Evolutionary conservation across 345 rosid genomes (phyloP).

Genomic region (Luvunga scandens): DNA sequence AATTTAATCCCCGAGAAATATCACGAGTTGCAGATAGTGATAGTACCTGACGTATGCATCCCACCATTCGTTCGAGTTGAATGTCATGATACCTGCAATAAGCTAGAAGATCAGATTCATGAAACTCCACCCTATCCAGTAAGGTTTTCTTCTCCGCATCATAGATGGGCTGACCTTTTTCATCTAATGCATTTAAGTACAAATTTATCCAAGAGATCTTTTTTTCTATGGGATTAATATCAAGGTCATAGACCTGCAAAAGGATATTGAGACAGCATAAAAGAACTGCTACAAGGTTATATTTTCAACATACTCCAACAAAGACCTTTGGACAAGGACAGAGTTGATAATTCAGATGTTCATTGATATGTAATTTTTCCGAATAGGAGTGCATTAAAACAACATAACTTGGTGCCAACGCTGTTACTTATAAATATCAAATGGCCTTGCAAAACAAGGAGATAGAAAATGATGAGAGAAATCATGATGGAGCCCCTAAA

Average conservation of each 20-base stretch:
- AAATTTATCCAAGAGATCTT: conserved; percentile 84
- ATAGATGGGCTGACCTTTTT: conserved; percentile 71
- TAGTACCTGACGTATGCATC: conserved; percentile 95
- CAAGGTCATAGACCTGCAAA: conserved; percentile 89
- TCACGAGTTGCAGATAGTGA: neutral
- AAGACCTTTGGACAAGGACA: neutral
- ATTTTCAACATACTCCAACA: neutral
- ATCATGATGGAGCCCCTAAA: neutral
- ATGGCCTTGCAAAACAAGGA: neutral
- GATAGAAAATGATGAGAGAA: neutral
- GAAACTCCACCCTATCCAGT: conserved; percentile 89
- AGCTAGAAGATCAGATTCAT: conserved; percentile 87
- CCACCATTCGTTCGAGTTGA: conserved; percentile 89
- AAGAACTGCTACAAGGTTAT: conserved; percentile 8
- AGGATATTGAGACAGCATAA: conserved; percentile 8
- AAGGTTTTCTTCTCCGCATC: conserved; percentile 87
- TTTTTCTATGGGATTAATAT: conserved; percentile 83
- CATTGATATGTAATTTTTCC: neutral
- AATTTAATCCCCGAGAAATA: neutral
- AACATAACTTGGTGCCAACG: neutral
- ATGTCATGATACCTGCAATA: conserved; percentile 70
- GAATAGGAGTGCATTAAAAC: neutral
- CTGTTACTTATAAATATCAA: neutral
- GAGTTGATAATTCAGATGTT: conserved; percentile 7
- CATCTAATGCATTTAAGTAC: conserved; percentile 90